These are phyloP conservation scores for Fusarium dimerum DNA, from an alignment of 2,329 filamentous ascomycete genomes.

Conservation along the genomic window DNA sequence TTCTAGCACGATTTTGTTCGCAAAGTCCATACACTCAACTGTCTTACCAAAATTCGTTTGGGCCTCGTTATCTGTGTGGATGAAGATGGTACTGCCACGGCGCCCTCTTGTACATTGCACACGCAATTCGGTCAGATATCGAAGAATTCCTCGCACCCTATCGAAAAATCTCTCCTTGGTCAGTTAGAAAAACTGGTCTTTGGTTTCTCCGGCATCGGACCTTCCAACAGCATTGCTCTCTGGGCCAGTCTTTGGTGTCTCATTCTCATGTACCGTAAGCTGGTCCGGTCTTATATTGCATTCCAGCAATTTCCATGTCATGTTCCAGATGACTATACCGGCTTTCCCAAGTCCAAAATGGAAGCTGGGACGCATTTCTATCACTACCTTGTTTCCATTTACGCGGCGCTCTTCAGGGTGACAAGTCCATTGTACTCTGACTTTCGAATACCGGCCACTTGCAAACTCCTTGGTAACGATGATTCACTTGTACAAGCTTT, in stretches of 20 bases:
- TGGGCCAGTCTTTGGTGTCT: constrained; percentile 32
- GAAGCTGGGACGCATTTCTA: constrained; percentile 31
- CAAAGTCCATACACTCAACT: constrained; percentile 30
- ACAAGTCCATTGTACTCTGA: constrained; percentile 31
- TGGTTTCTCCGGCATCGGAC: constrained; percentile 23
- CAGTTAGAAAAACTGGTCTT: constrained; percentile 30
- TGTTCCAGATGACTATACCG: constrained; percentile 31
- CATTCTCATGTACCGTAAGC: constrained; percentile 32
- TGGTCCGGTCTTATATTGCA: constrained; percentile 30
- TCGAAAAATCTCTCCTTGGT: constrained; percentile 28
- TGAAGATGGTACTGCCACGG: constrained; percentile 22
- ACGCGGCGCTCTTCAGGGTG: constrained; percentile 29
- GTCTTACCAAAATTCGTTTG: constrained; percentile 28
- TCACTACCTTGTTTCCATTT: constrained; percentile 31
- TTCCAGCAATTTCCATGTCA: constrained; percentile 32
- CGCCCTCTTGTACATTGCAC: constrained; percentile 30
- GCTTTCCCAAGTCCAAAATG: constrained; percentile 30
- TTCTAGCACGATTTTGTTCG: constrained; percentile 24
- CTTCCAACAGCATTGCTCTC: constrained; percentile 26
- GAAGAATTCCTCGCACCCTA: constrained; percentile 27
- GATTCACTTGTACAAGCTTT: constrained; percentile 26
- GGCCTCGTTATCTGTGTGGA: constrained; percentile 28
- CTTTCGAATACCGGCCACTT: constrained; percentile 23
- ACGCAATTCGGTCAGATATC: constrained; percentile 32
- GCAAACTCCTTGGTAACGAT: constrained; percentile 25